Base-by-base conservation (phyloP, 371 early-diverging fungal species). In the Paraphysoderma sedebokerense region DNA sequence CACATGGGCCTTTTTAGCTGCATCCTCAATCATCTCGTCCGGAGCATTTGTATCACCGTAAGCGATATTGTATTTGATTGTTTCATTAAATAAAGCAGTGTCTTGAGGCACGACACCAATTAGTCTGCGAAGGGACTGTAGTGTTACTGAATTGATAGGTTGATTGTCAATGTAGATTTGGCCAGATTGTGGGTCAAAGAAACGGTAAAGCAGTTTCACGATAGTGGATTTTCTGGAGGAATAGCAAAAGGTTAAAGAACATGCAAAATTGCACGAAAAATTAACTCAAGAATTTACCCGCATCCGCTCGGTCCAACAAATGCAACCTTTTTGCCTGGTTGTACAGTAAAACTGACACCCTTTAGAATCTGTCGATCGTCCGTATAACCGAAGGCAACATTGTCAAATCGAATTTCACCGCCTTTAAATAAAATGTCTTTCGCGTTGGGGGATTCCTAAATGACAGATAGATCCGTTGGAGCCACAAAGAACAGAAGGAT, bases 241-340 rank as follows among this genome's bases (percentile, higher is more conserved):
- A 26, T 37, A 28, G 45, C 15, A 19, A 45, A 30, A 34, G 13
- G 35, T n/a, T n/a, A n/a, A n/a, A n/a, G n/a, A n/a, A n/a, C n/a
- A n/a, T n/a, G n/a, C n/a, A n/a, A n/a, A n/a, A n/a, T n/a, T n/a
- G n/a, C n/a, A n/a, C n/a, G n/a, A n/a, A n/a, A n/a, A n/a, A n/a
- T n/a, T n/a, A n/a, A n/a, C n/a, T n/a, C n/a, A n/a, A n/a, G n/a
- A n/a, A n/a, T n/a, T n/a, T 61, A 67, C 70, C 83, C 96, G 54
- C 91, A 88, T 17, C 98, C 98, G 63, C 82, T 82, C 8, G 91
- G 88, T 0, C 98, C 98, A 1, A 96, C 93, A 62, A 98, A 76
- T 0, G 95, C 98, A 11, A 89, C 81, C 42, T 81, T 85, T 20
- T 74, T 67, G 15, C 97, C 95, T 0, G 79, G 70, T n/a, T 83